Conservation (phyloP, 257 asterid genomes). For the Rauvolfia tetraphylla region DNA sequence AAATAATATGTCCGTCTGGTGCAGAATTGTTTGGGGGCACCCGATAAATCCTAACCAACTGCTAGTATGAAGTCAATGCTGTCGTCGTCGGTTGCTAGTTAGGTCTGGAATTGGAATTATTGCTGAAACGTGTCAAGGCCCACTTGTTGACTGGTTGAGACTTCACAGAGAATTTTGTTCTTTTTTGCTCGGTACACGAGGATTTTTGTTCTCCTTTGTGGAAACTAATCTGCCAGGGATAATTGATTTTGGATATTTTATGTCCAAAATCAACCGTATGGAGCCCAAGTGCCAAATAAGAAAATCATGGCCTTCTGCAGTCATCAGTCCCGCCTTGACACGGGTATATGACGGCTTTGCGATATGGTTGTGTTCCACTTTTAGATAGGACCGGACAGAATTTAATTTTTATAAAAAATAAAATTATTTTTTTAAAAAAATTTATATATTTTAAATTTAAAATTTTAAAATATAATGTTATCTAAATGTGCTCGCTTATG, state of each 20-base stretch:
- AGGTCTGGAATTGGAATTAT: constrained; percentile 7
- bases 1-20: too few species aligned
- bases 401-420: too few species aligned
- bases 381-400: too few species aligned
- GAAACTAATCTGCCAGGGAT: constrained; percentile 12
- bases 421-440: too few species aligned
- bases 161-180: constrained; percentile 27
- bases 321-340: neutral
- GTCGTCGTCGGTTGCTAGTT: constrained; percentile 8
- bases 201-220: constrained; percentile 9
- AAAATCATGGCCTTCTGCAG: neutral
- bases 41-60: neutral
- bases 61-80: constrained; percentile 12
- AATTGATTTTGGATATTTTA: constrained; percentile 17
- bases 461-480: too few species aligned
- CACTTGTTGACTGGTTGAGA: constrained; percentile 25
- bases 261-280: constrained; percentile 7
- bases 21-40: too few species aligned
- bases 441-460: too few species aligned
- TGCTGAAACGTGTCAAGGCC: constrained; percentile 17
- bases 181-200: too few species aligned
- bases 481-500: too few species aligned
- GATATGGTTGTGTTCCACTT: neutral
- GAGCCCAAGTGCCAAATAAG: neutral
- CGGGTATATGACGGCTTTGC: neutral